phyloP scores from a whole-genome alignment of 1,284 basidiomycete species.

The Porodaedalea pini region DNA sequence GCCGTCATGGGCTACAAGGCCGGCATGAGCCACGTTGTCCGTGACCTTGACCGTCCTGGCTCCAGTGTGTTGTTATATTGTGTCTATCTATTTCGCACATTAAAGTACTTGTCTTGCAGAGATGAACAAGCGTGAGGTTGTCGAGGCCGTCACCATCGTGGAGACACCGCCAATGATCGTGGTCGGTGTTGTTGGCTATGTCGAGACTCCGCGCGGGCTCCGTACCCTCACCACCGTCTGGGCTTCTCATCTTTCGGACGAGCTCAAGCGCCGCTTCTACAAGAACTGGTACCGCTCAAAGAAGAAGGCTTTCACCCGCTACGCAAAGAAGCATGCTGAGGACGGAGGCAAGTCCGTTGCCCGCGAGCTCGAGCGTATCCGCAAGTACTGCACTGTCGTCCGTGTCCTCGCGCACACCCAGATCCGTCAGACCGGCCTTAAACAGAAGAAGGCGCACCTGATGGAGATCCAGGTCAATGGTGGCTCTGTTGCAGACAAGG shows the following conservation, averaged over 20 bases:
- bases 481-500: conserved; percentile 95
- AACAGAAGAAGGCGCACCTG: conserved; percentile 99
- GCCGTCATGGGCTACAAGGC: conserved; percentile 99
- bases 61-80: conserved; percentile 69
- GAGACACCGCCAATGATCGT: conserved; percentile 98
- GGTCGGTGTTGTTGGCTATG: conserved; percentile 98
- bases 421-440: conserved; percentile 95
- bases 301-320: conserved; percentile 99
- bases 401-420: conserved; percentile 99
- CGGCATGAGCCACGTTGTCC: conserved; percentile 99
- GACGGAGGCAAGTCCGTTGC: conserved; percentile 88
- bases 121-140: conserved; percentile 99
- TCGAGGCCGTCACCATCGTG: conserved; percentile 95
- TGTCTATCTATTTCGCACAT: neutral
- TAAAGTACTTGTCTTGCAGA: conserved; percentile 46
- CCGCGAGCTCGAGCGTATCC: conserved; percentile 98
- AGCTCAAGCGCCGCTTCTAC: conserved; percentile 99
- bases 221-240: conserved; percentile 82
- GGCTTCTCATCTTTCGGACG: conserved; percentile 82
- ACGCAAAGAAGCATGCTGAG: conserved; percentile 99
- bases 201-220: conserved; percentile 98
- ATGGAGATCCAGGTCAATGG: conserved; percentile 99
- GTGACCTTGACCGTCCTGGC: conserved; percentile 98
- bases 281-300: conserved; percentile 99
- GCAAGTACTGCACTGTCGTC: conserved; percentile 99